Evolutionary conservation across 345 rosid species (phyloP).

Genomic region (Laguncularia racemosa): DNA sequence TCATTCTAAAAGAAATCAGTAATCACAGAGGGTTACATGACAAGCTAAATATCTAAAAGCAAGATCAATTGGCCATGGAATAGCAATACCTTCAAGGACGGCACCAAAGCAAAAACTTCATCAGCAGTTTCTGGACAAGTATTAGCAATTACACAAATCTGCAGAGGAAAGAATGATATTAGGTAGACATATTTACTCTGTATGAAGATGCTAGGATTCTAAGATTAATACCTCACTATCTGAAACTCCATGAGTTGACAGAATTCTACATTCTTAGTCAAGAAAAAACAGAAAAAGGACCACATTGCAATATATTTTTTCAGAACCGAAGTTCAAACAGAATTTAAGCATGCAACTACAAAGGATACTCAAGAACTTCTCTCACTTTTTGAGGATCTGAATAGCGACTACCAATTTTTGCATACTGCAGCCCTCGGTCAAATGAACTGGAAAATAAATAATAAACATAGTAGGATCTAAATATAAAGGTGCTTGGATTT

Average conservation of each 20-base stretch:
- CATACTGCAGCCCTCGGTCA: constrained; percentile 53
- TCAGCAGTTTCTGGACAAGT: constrained; percentile 64
- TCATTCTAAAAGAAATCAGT: background rate
- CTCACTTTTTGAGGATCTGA: constrained; percentile 55
- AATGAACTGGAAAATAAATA: constrained; percentile 51
- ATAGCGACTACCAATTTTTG: constrained; percentile 37
- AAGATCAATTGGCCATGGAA: background rate
- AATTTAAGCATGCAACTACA: constrained; percentile 5
- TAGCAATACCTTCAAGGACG: constrained; percentile 61
- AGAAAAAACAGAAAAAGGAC: constrained; percentile 19
- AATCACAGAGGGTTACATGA: background rate
- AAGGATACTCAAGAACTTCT: constrained; percentile 80
- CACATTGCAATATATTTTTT: background rate
- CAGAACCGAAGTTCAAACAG: constrained; percentile 2
- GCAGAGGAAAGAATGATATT: constrained; percentile 23
- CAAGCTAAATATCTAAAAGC: background rate
- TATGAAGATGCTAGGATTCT: constrained; percentile 7
- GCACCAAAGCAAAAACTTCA: constrained; percentile 75
- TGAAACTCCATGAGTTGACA: constrained; percentile 46
- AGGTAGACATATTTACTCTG: constrained; percentile 7
- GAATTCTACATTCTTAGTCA: constrained; percentile 49
- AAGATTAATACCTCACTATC: constrained; percentile 65
- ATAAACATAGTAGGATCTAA: constrained; percentile 3
- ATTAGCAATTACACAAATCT: constrained; percentile 75
- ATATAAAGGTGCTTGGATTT: background rate